Base-by-base conservation (phyloP, 2,329 filamentous ascomycete genomes). In the Stachybotrys chartarum region DNA sequence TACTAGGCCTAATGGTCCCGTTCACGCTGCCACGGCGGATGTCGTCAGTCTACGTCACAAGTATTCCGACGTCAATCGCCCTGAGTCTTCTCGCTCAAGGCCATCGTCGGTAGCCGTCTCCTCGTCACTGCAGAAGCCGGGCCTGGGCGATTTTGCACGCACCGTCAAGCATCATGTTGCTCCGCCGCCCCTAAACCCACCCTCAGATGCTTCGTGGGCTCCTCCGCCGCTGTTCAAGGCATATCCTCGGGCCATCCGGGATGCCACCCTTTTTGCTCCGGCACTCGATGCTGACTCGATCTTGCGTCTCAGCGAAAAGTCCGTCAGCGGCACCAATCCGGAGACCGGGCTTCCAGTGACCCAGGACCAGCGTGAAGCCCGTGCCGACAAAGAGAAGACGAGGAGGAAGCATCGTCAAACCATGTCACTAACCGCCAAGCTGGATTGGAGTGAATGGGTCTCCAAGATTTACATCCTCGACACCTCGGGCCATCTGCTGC, bases 211-310 rank as follows among this genome's bases (percentile, higher is more conserved):
- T 5, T 70, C 72, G 12, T 90, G 85, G 85, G 80, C 83, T 55
- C 81, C 86, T 16, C 89, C 90, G 7, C 89, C 91, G 2, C 74
- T 97, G 12, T 95, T 92, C 68, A 88, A 96, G 68, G 91, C 90
- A 12, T 96, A 91, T 67, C 87, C 90, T 0, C 91, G 96, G 70
- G 85, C 90, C 3, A 80, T 90, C 61, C 91, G 88, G 64, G 83
- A 94, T 68, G 85, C 83, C 11, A 84, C 81, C 16, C 75, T 96
- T 3, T 81, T 85, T 30, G 81, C 87, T 16, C 86, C 87, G 44
- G 82, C 80, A 2, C 72, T 87, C 11, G 83, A 87, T 1, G 81
- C 87, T 1, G 91, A 95, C 58, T 72, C 80, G 1, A 81, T 94
- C 50, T 68, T 91, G 52, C 82, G 86, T 57, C 72, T 82, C 51